Evolutionary conservation across 192 early-diverging fungal species (phyloP), one percentile per base, ranked within the genome.

Genomic region (Backusella sp.): DNA sequence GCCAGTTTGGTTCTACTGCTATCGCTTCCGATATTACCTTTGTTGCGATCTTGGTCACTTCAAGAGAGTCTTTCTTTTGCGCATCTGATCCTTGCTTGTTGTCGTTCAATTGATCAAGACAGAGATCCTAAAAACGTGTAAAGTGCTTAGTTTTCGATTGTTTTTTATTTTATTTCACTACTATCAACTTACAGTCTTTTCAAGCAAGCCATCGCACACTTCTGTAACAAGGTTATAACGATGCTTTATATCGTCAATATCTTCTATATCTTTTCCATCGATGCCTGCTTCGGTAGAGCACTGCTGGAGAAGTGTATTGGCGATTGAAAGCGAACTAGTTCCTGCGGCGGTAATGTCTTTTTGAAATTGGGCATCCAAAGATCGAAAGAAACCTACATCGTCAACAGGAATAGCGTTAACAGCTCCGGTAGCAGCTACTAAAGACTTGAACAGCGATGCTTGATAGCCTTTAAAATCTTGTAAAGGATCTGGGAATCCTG

Each of bases 181-280:
- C 3, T 53, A 71, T n/a, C 12, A 6, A 79, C 88, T 74, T 82
- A 92, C 91, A 28, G 93, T 92, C 71, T 89, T 90, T 82, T 98
- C 96, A 8, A 96, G 83, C 77, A 96, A 76, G 72, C 88, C 85
- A 73, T 98, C 97, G 5, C 95, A 84, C 23, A 90, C 86, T 70
- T 96, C 95, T 8, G 91, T 86, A 23, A 91, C 89, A 5, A 79
- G 70, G 36, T 82, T 76, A 73, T 90, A 98, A 21, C 88, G 80
- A 23, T 96, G 90, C 9, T 79, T 84, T 6, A 93, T 79, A 76
- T 91, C 91, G 76, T 94, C 93, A n/a, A 68, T 59, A 44, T 92
- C 91, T 14, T 85, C 80, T 26, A 86, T 80, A 11, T 44, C 32
- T n/a, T 26, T 26, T 8, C 65, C 26, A 9, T 82, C 80, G 0